Conservation (phyloP, 2,329 filamentous ascomycete species). For the Pestalotiopsis fici region DNA sequence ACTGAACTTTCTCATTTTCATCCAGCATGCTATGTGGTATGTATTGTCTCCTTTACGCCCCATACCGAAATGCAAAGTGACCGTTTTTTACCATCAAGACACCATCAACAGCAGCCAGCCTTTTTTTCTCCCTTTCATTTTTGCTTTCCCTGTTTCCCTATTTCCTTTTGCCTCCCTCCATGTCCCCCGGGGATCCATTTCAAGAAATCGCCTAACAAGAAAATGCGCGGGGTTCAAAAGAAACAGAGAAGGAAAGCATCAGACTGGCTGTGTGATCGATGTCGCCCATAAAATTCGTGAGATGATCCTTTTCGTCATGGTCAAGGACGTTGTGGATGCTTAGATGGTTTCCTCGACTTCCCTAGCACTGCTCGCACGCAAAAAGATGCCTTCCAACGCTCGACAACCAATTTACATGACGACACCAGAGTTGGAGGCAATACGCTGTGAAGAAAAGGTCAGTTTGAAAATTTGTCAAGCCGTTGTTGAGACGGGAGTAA, state of each 20-base stretch:
- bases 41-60: slow-evolving; percentile 52
- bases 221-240: neutral
- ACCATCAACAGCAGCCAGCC: slow-evolving; percentile 11
- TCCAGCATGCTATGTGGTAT: slow-evolving; percentile 53
- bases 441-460: slow-evolving; percentile 66
- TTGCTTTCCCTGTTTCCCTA: neutral
- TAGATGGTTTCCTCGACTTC: slow-evolving; percentile 16
- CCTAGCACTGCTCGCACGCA: neutral
- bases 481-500: slow-evolving; percentile 21
- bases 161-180: slow-evolving; percentile 6
- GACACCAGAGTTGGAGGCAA: slow-evolving; percentile 99
- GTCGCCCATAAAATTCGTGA: slow-evolving; percentile 19
- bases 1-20: slow-evolving; percentile 33
- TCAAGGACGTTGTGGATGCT: neutral
- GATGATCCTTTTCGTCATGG: slow-evolving; percentile 11
- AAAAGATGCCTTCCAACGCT: slow-evolving; percentile 15
- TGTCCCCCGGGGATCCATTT: neutral
- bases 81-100: slow-evolving; percentile 40
- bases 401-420: slow-evolving; percentile 80
- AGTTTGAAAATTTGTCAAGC: neutral
- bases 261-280: slow-evolving; percentile 15
- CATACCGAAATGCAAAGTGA: slow-evolving; percentile 55
- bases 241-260: slow-evolving; percentile 14
- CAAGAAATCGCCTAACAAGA: no score
- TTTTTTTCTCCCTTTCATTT: slow-evolving; percentile 10